phyloP scores from a whole-genome alignment of 441 rosid species.

The Syzygium malaccense region DNA sequence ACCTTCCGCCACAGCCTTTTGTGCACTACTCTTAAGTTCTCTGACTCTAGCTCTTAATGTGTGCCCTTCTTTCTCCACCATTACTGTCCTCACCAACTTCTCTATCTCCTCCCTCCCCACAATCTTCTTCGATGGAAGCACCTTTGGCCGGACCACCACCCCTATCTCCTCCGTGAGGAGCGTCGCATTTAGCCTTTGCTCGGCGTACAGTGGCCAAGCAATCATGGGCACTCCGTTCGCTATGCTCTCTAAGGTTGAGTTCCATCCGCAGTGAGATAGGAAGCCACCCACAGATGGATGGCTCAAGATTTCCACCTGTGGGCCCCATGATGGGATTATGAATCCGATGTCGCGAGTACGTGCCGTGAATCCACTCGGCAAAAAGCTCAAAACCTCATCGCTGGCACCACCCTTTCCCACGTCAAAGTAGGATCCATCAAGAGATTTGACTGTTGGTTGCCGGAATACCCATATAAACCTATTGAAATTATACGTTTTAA shows the following conservation, averaged over 20 bases:
- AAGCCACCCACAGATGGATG: not conserved
- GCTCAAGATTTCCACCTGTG: not conserved
- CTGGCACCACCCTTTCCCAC: not conserved
- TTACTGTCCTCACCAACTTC: conserved; percentile 24
- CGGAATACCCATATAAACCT: not conserved
- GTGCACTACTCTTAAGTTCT: conserved; percentile 23
- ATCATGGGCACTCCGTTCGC: conserved; percentile 49
- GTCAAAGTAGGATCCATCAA: not conserved
- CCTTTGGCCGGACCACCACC: conserved; percentile 18
- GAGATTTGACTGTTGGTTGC: not conserved
- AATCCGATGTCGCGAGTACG: not conserved
- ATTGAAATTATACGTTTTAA: not conserved
- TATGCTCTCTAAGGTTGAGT: conserved; percentile 27
- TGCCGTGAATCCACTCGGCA: not conserved
- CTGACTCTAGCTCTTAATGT: conserved; percentile 17
- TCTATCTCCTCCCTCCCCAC: conserved; percentile 35
- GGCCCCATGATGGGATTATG: not conserved
- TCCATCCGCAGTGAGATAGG: not conserved
- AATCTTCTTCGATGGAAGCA: conserved; percentile 2
- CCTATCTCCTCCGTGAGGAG: conserved; percentile 32
- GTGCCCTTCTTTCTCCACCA: conserved; percentile 25
- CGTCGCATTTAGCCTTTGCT: conserved; percentile 48
- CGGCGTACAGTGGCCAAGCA: conserved; percentile 59
- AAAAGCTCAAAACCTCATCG: not conserved
- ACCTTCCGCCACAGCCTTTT: conserved; percentile 7